Conservation (phyloP, 805 yeast genomes). For the Ogataea philodendri region DNA sequence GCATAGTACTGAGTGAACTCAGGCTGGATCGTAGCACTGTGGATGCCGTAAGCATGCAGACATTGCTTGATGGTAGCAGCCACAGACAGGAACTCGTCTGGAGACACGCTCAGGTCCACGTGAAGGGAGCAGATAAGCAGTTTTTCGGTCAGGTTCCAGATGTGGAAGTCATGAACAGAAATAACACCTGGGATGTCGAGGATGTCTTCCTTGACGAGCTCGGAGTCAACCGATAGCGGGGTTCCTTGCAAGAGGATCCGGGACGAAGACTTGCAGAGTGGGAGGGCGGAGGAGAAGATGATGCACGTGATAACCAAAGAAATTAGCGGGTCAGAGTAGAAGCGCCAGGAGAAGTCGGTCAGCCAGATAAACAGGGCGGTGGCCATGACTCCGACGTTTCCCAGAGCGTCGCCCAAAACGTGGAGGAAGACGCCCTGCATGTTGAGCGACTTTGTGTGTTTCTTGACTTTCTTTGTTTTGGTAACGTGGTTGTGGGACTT, state of each 20-base stretch:
- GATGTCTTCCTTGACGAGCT: conserved; percentile 68
- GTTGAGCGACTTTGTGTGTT: conserved; percentile 65
- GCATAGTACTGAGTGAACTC: conserved; percentile 57
- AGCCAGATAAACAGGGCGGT: conserved; percentile 94
- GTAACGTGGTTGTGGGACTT: conserved; percentile 26
- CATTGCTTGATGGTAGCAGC: conserved; percentile 76
- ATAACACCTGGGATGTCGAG: conserved; percentile 66
- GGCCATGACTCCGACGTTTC: conserved; percentile 87
- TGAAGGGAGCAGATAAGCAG: conserved; percentile 86
- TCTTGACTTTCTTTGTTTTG: conserved; percentile 19
- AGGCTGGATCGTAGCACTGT: conserved; percentile 94
- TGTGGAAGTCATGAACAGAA: conserved; percentile 92
- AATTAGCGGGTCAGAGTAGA: conserved; percentile 79
- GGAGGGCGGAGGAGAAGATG: conserved; percentile 88
- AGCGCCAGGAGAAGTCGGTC: conserved; percentile 86
- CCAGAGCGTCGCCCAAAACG: conserved; percentile 94
- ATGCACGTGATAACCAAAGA: conserved; percentile 83
- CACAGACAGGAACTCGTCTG: conserved; percentile 65
- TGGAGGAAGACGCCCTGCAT: conserved; percentile 97
- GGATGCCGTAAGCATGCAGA: conserved; percentile 80
- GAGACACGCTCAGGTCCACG: conserved; percentile 64
- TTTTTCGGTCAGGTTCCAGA: conserved; percentile 92
- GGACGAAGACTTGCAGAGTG: conserved; percentile 81
- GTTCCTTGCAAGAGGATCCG: conserved; percentile 90
- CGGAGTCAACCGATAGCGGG: conserved; percentile 78